A percentile compares a stretch with the other conserved stretches of the same genome.
Evolutionary conservation across 148 eudicot species (phyloP).

Genomic region (Salicornia ramosissima): DNA sequence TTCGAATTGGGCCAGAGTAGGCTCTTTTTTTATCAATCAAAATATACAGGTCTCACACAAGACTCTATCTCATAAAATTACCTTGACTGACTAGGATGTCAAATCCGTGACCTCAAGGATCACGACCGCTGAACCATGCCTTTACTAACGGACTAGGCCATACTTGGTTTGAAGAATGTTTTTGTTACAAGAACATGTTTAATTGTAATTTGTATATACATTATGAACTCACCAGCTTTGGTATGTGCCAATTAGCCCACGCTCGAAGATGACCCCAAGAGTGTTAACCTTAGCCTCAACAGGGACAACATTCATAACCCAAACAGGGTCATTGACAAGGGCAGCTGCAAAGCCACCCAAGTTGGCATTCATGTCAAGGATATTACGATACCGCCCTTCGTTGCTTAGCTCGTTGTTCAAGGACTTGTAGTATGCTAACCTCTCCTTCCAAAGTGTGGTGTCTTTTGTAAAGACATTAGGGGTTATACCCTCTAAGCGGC

Average conservation of each 20-base stretch:
- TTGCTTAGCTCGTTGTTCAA: slow-evolving; percentile 53
- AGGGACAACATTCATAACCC: slow-evolving; percentile 91
- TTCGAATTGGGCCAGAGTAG: no score
- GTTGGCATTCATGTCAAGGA: slow-evolving; percentile 82
- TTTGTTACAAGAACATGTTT: no score
- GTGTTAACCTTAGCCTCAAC: slow-evolving; percentile 62
- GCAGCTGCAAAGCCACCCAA: slow-evolving; percentile 97
- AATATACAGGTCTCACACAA: no score
- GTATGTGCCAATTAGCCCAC: slow-evolving; percentile 85
- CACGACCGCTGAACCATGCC: no score
- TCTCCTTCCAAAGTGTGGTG: slow-evolving; percentile 51
- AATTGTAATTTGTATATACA: no score
- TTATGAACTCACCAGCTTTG: slow-evolving; percentile 61
- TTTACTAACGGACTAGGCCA: no score
- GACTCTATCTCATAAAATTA: no score
- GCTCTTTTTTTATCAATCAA: no score
- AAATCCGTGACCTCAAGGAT: no score
- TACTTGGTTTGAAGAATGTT: no score
- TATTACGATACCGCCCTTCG: slow-evolving; percentile 65
- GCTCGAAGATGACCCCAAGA: slow-evolving; percentile 69
- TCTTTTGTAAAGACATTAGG: slow-evolving; percentile 43
- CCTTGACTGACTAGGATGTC: no score
- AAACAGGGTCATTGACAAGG: slow-evolving; percentile 63
- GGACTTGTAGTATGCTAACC: slow-evolving; percentile 49
- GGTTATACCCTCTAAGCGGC: slow-evolving; percentile 52